Evolutionary conservation across 768 basidiomycete species (phyloP), one percentile per base, ranked within the genome.

Genomic region (Termitomyces sp.): DNA sequence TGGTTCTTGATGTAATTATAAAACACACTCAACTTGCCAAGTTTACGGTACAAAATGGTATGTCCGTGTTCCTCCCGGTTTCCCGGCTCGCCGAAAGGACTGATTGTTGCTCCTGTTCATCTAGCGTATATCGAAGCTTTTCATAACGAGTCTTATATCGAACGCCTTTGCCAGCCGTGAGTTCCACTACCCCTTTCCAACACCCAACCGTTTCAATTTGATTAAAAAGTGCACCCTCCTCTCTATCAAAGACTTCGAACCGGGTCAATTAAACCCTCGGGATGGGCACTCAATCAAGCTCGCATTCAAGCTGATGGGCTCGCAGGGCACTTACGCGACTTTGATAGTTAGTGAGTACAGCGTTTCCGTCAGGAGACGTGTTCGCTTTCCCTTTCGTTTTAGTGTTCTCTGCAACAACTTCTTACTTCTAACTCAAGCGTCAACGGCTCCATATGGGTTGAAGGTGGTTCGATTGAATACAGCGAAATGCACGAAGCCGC

Each of bases 401-500:
- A 5, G 11, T 22, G 41, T 34, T 33, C 31, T 31, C 41, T 20
- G 18, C 6, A 12, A 8, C 39, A 48, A 18, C 7, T 31, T 18
- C n/a, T 20, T 48, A n/a, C 44, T 45, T 54, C 27, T 9, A 33
- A 57, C 44, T 16, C 4, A 27, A 75, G 74, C 52, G 76, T 78
- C 7, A 74, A 73, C 47, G 75, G 75, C 5, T 78, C 77, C 2
- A 78, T 78, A 54, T 77, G 77, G 75, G 72, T 76, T 11, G 66
- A 72, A 62, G 74, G 73, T 3, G 76, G 77, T 20, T 74, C 73
- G 0, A 71, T 77, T 27, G 77, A 78, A 58, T 78, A 78, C 55
- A 76, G 75, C 18, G 71, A 74, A 11, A 78, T 78, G 76, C 76
- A 78, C 51, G 77, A 78, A 59, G 66, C 73, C 33, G 75, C 74